Conservation (phyloP, 164 flowering plant genomes). For the Stephania japonica region DNA sequence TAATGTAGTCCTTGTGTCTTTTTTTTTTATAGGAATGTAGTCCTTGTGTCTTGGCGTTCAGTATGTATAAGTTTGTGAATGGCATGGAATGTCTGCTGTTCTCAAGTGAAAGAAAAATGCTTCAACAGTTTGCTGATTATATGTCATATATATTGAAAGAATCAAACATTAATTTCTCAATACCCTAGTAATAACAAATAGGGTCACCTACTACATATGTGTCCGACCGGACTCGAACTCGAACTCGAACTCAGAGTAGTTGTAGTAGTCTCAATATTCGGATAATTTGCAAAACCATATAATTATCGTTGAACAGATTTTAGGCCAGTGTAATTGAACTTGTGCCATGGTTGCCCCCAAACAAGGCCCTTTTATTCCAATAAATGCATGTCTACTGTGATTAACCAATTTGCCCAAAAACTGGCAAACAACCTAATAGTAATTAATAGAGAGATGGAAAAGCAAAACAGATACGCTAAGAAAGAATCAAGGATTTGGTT, state of each 20-base stretch:
- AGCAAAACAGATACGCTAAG: neutral
- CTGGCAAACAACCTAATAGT: neutral
- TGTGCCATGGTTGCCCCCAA: neutral
- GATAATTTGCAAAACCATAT: too few relatives aligned
- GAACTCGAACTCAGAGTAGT: too few relatives aligned
- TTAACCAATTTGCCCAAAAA: neutral
- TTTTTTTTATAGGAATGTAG: too few relatives aligned
- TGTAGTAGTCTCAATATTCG: too few relatives aligned
- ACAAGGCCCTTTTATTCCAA: neutral
- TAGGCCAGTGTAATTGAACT: neutral
- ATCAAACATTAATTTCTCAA: too few relatives aligned
- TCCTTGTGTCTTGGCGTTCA: neutral
- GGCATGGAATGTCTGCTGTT: neutral
- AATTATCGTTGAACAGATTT: too few relatives aligned
- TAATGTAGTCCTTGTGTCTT: neutral
- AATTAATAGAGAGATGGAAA: neutral
- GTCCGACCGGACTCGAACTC: too few relatives aligned
- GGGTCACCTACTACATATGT: too few relatives aligned
- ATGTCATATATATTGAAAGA: too few relatives aligned
- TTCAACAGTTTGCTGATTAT: neutral
- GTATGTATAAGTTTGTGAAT: neutral
- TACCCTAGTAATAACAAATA: too few relatives aligned
- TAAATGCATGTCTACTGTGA: too few relatives aligned
- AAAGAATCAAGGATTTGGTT: neutral
- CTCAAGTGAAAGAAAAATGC: neutral